Base-by-base conservation (phyloP, 805 yeast species). In the Dipodascus geniculatus region DNA sequence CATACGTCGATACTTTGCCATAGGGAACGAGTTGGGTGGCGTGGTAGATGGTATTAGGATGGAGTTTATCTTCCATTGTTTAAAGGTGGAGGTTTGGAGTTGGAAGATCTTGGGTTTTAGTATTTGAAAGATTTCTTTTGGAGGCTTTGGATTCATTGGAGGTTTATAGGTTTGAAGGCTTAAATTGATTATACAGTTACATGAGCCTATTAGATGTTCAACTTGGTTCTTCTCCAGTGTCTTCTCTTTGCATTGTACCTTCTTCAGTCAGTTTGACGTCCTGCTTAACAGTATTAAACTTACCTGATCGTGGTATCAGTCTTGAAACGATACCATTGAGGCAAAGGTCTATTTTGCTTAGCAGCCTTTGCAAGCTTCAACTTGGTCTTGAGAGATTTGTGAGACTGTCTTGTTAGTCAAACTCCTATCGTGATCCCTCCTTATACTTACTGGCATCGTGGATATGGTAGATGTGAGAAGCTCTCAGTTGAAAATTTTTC, bases 211-310 rank as follows among this genome's bases (percentile, higher is more conserved):
- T 90, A 91, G 83, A 91, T 77, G 83, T 83, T 81, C 79, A 91
- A 83, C 95, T 91, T 91, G 72, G 97, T 91, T 86, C 98, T 87
- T 87, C 96, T 90, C 99, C 99, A 91, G 93, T 93, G 96, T 84
- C 98, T 86, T 87, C 98, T 89, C 89, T 93, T 93, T 74, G 96
- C 95, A 81, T 91, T 91, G 87, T 88, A 88, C 83, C 95, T 64
- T 50, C 3, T 23, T 22, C 3, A 3, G 31, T 47, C n/a, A 47
- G n/a, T 47, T 22, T 47, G 17, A 23, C 11, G n/a, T n/a, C n/a
- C 31, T 22, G 14, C 23, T 16, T 6, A 47, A 22, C 28, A 20
- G 14, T 20, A n/a, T 22, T 23, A 47, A 8, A 54, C 65, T 61
- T 66, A 70, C 63, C 69, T 88, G 82, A 93, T 85, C 71, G 83